These are phyloP conservation scores for Acmispon strigosus DNA, from an alignment of 306 rosid genomes.

Conservation along the genomic window DNA sequence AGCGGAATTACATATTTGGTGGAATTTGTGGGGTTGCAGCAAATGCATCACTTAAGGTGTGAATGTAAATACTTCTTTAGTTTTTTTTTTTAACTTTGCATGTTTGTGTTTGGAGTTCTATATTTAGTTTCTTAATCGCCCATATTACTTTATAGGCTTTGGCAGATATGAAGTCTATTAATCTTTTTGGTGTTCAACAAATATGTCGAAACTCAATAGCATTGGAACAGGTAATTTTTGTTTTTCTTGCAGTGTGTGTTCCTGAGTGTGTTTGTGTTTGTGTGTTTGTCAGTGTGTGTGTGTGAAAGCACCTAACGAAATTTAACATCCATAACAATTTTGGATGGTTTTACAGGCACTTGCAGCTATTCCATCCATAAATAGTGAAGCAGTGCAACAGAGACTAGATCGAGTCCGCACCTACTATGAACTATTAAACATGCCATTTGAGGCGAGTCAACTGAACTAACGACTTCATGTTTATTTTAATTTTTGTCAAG, in stretches of 20 bases:
- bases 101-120: slow-evolving; percentile 9
- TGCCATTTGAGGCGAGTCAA: slow-evolving; percentile 93
- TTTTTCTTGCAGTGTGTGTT: not conserved
- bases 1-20: slow-evolving; percentile 90
- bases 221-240: slow-evolving; percentile 74
- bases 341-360: slow-evolving; percentile 64
- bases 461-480: not conserved
- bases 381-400: slow-evolving; percentile 79
- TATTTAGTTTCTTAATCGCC: slow-evolving; percentile 17
- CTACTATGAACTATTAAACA: slow-evolving; percentile 89
- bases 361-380: slow-evolving; percentile 88
- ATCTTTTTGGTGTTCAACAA: slow-evolving; percentile 99
- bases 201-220: slow-evolving; percentile 95
- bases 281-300: too few species aligned
- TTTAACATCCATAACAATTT: not conserved
- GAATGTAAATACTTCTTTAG: not conserved
- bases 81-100: not conserved
- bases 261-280: too few species aligned
- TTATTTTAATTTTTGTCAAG: slow-evolving; percentile 1
- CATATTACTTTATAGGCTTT: slow-evolving; percentile 47
- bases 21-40: slow-evolving; percentile 94
- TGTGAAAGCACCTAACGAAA: too few species aligned
- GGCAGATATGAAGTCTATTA: slow-evolving; percentile 81
- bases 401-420: slow-evolving; percentile 92
- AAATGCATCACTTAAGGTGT: slow-evolving; percentile 71